Evolutionary conservation across 2,329 filamentous ascomycete genomes (phyloP), one percentile per base, ranked within the genome.

Genomic region (Tolypocladium ophioglossoides): DNA sequence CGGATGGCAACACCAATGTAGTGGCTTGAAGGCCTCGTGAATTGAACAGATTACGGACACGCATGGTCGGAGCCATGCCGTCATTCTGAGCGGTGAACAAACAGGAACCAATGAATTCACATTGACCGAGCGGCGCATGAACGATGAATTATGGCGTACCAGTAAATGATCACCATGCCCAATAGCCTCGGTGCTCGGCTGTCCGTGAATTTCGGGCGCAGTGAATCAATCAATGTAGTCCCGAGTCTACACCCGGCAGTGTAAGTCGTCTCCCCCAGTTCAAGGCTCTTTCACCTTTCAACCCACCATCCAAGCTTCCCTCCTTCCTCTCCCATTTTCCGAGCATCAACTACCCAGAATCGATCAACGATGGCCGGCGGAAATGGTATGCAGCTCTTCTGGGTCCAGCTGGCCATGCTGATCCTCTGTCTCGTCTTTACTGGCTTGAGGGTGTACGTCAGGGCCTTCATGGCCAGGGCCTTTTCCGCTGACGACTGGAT

Each of bases 351-450:
- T 4, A 6, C 14, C 11, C 12, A n/a, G 30, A 37, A 12, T 35
- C 24, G 14, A 39, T 18, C 2, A 18, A 37, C 75, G 76, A 22
- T 76, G 66, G 47, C 50, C n/a, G 37, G 34, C n/a, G 24, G 22
- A 10, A 30, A 34, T 24, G 61, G 59, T 18, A 57, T 56, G 55
- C 52, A 53, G 35, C 51, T 62, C 14, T 62, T 61, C 38, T 55
- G 52, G 39, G 58, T 63, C 5, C 60, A 63, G 55, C 53, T 62
- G 18, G 41, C 51, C 1, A 71, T 73, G 53, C 61, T 74, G 12
- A 52, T 62, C 9, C 27, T 71, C 20, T 64, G 71, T 12, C 65
- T 74, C 52, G 56, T 70, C 39, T 58, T 77, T 39, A 71, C 77
- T 18, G 70, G 69, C 48, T 32, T 55, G 32, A 32, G 54, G 9